Percentiles rank a stretch among this genome's conserved stretches.
phyloP scores from a whole-genome alignment of 768 basidiomycete genomes.

The Pseudohyphozyma bogoriensis region DNA sequence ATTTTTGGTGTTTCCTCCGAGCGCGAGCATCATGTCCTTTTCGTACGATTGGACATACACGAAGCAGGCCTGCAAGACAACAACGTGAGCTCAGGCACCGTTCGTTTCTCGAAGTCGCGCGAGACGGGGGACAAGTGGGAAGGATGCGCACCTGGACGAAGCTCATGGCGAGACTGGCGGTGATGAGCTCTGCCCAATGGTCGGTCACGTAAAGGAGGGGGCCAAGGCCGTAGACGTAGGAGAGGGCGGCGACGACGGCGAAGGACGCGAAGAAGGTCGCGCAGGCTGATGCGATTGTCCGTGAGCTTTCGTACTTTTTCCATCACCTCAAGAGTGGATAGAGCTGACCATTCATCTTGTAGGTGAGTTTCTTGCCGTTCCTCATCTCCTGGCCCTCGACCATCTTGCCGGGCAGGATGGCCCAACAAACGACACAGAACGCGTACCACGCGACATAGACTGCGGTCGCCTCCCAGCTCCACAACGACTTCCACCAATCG shows the following conservation, averaged over 20 bases:
- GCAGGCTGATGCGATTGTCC: constrained; percentile 52
- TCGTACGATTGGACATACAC: constrained; percentile 64
- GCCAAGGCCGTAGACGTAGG: constrained; percentile 63
- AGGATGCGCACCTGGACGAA: constrained; percentile 51
- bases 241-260: constrained; percentile 58
- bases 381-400: constrained; percentile 62
- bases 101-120: no score
- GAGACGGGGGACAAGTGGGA: no score
- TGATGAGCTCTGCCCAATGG: constrained; percentile 79
- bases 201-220: constrained; percentile 84
- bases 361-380: constrained; percentile 56
- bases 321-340: background rate
- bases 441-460: constrained; percentile 83
- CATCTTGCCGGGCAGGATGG: constrained; percentile 60
- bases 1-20: constrained; percentile 86
- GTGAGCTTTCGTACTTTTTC: background rate
- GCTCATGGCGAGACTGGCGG: constrained; percentile 71
- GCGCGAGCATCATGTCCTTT: constrained; percentile 53
- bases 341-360: constrained; percentile 85
- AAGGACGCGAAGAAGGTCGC: constrained; percentile 73
- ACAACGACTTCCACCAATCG: constrained; percentile 63
- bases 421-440: constrained; percentile 76
- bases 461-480: constrained; percentile 66
- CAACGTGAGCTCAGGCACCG: no score
- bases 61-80: constrained; percentile 48